A percentile compares a stretch with the other conserved stretches of the same genome.
Evolutionary conservation across 345 rosid species (phyloP).

Genomic region (Kernera saxatilis): DNA sequence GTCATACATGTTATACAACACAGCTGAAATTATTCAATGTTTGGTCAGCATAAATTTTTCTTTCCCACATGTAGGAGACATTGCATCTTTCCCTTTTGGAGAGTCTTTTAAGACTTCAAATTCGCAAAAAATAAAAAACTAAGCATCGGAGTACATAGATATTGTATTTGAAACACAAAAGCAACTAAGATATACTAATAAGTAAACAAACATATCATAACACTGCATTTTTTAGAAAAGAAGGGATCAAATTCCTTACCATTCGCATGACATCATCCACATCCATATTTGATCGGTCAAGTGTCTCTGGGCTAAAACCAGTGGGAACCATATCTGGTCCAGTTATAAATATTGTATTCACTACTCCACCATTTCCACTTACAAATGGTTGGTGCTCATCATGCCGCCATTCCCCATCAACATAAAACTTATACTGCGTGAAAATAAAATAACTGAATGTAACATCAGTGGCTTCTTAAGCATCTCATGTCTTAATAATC

Average conservation of each 20-base stretch:
- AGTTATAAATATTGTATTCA: constrained; percentile 60
- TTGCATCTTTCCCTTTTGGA: not conserved
- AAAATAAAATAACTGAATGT: constrained; percentile 24
- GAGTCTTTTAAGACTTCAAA: not conserved
- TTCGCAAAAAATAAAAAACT: not conserved
- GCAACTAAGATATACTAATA: not conserved
- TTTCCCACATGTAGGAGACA: not conserved
- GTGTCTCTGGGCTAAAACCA: constrained; percentile 34
- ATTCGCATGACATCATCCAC: constrained; percentile 54
- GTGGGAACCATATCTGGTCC: constrained; percentile 39
- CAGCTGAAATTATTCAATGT: not conserved
- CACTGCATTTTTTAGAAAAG: not conserved
- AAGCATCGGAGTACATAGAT: not conserved
- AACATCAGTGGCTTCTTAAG: constrained; percentile 15
- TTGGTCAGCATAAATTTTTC: not conserved
- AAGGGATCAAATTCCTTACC: constrained; percentile 36
- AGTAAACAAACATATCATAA: not conserved
- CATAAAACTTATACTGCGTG: constrained; percentile 79
- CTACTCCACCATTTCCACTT: constrained; percentile 52
- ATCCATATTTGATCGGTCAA: constrained; percentile 62
- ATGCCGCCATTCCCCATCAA: constrained; percentile 92
- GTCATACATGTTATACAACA: not conserved
- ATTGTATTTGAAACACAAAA: not conserved
- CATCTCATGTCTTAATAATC: not conserved
- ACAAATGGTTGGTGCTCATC: constrained; percentile 71